These are phyloP conservation scores for Phytophthora podocarpi DNA, from an alignment of 352 stramenopile genomes.

Conservation along the genomic window DNA sequence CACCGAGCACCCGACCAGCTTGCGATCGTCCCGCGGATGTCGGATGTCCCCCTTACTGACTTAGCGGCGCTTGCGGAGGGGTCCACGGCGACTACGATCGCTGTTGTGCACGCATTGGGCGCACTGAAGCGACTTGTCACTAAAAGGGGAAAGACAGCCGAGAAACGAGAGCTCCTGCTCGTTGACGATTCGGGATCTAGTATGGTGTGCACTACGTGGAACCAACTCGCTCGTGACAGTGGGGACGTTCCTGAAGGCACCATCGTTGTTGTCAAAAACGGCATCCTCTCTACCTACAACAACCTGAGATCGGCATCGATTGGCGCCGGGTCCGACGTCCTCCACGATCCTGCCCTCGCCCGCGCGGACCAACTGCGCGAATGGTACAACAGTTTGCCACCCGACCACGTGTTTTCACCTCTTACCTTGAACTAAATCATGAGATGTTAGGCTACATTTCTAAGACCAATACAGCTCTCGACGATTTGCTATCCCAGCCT, in stretches of 20 bases:
- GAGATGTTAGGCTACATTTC: neutral
- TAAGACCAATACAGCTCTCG: too few species aligned
- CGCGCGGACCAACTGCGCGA: neutral
- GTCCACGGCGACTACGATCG: neutral
- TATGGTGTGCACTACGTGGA: conserved; percentile 2
- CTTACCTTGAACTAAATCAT: neutral
- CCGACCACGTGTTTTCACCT: neutral
- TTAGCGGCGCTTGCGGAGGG: neutral
- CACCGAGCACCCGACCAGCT: neutral
- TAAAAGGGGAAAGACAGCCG: neutral
- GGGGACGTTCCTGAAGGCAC: neutral
- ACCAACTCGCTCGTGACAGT: neutral
- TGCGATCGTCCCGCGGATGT: neutral
- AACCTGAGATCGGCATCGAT: neutral
- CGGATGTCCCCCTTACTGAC: neutral
- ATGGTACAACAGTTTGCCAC: neutral
- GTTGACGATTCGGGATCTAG: neutral
- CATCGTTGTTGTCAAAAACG: neutral
- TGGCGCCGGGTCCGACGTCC: neutral
- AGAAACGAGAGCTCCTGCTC: neutral
- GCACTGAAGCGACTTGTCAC: neutral
- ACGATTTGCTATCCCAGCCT: neutral
- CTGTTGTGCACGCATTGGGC: neutral
- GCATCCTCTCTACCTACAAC: neutral
- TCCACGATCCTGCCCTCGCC: neutral